Evolutionary conservation across 139 green algal genomes (phyloP), one percentile per base, ranked within the genome.

Genomic region (Volvox africanus): DNA sequence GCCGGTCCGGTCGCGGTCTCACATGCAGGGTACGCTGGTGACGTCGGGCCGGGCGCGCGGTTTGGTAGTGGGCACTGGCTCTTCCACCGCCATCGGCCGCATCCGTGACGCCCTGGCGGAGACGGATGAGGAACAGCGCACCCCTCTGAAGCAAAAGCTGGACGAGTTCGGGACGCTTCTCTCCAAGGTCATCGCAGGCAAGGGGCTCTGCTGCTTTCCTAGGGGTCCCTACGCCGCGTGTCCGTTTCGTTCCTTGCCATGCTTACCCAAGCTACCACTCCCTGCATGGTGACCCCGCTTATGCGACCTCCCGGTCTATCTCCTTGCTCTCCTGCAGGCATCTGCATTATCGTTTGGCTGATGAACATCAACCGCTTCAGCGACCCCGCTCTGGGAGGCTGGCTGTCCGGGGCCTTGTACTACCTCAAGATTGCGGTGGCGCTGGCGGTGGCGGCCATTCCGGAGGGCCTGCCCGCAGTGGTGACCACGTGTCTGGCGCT

Each of bases 401-500:
- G 94, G 95, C 86, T 96, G 37, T 62, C 33, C 91, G 80, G 91
- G 2, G 97, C 95, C 62, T 83, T 96, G 9, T 96, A 97, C 93
- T 97, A 96, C 92, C 96, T 96, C 82, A 96, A 96, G 91, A 98
- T 97, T 71, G 96, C 97, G n/a, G 88, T 99, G 61, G 97, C 97
- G 17, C 94, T 99, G 50, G 97, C 97, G 0, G 97, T 99, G 37
- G 97, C 97, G 0, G 97, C 97, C 68, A 99, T 99, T 61, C 97
- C 97, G 16, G 97, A 98, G 89, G 96, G 97, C 50, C 93, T 98
- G 33, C 97, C 97, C 11, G 96, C 97, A 11, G 97, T 98, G 61
- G 96, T 98, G 24, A 98, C 97, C 44, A 98, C 97, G 37, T 98
- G 97, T 91, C 93, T 98, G 61, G 97, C 97, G 30, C 95, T 98